A percentile compares a stretch with the other conserved stretches of the same genome.
These are phyloP conservation scores for Chernovozyma sophiae-reginae DNA, from an alignment of 1,139 yeast genomes.

Conservation along the genomic window DNA sequence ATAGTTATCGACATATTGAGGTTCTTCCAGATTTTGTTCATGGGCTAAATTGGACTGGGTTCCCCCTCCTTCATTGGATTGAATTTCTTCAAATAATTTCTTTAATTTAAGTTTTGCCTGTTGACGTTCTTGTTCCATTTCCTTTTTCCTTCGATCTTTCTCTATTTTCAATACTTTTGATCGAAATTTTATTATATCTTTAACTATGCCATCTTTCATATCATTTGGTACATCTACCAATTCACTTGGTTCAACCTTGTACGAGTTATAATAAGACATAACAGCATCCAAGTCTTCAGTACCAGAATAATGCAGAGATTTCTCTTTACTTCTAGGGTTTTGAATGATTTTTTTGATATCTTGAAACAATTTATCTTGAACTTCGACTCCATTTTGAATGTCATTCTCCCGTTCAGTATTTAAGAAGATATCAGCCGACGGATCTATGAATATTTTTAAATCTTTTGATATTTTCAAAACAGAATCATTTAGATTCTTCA, in stretches of 20 bases:
- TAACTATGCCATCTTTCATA: constrained; percentile 52
- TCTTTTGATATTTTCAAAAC: constrained; percentile 4
- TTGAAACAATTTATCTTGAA: constrained; percentile 6
- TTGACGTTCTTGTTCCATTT: constrained; percentile 47
- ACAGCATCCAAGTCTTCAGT: constrained; percentile 36
- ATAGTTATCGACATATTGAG: constrained; percentile 15
- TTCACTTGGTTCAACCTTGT: constrained; percentile 58
- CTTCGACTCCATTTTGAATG: neutral
- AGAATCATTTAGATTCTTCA: constrained; percentile 1
- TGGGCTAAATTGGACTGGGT: constrained; percentile 10
- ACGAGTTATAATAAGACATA: constrained; percentile 33
- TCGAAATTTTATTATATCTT: constrained; percentile 60
- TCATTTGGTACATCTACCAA: constrained; percentile 60
- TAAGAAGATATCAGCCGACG: neutral
- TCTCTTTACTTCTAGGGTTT: constrained; percentile 19
- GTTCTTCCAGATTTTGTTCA: constrained; percentile 14
- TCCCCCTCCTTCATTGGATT: constrained; percentile 1
- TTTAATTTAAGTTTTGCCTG: constrained; percentile 50
- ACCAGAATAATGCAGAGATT: constrained; percentile 17
- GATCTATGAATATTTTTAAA: constrained; percentile 11
- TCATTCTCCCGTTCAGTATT: constrained; percentile 6
- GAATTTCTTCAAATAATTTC: constrained; percentile 46
- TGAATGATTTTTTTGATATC: constrained; percentile 14
- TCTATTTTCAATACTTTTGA: constrained; percentile 58
- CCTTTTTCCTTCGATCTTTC: constrained; percentile 49